Evolutionary conservation across 2,329 filamentous ascomycete species (phyloP).

Genomic region (Thielaviopsis populi): DNA sequence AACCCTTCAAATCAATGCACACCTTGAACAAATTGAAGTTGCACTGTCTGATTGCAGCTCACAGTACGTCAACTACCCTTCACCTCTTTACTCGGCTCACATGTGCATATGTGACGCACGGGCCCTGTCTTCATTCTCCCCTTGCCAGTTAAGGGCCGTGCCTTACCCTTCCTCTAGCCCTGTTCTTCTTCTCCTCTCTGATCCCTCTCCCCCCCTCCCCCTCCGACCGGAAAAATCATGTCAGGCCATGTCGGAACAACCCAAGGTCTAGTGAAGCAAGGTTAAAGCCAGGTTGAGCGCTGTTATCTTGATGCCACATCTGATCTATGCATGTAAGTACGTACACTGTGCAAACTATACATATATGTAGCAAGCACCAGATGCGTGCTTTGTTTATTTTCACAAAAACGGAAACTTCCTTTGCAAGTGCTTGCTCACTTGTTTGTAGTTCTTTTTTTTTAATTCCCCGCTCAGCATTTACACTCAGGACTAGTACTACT

Average conservation of each 20-base stretch:
- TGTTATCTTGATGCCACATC: neutral
- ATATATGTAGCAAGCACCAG: neutral
- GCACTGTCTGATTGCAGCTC: neutral
- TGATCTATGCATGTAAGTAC: neutral
- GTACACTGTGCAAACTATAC: neutral
- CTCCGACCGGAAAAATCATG: neutral
- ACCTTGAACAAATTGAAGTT: neutral
- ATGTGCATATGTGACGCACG: neutral
- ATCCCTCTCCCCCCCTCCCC: neutral
- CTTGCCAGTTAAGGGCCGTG: neutral
- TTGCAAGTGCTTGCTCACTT: neutral
- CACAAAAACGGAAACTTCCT: neutral
- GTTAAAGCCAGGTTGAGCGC: neutral
- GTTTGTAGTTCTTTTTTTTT: neutral
- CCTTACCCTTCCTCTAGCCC: neutral
- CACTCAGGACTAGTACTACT: neutral
- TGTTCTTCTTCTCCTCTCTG: neutral
- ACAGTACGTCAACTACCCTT: neutral
- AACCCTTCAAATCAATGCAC: neutral
- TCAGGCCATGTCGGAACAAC: neutral
- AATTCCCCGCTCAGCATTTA: neutral
- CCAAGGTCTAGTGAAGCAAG: neutral
- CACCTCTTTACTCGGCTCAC: neutral
- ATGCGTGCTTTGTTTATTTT: neutral
- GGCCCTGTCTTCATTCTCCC: neutral